Base-by-base conservation (phyloP, 805 yeast genomes). In the Ogataea naganishii region DNA sequence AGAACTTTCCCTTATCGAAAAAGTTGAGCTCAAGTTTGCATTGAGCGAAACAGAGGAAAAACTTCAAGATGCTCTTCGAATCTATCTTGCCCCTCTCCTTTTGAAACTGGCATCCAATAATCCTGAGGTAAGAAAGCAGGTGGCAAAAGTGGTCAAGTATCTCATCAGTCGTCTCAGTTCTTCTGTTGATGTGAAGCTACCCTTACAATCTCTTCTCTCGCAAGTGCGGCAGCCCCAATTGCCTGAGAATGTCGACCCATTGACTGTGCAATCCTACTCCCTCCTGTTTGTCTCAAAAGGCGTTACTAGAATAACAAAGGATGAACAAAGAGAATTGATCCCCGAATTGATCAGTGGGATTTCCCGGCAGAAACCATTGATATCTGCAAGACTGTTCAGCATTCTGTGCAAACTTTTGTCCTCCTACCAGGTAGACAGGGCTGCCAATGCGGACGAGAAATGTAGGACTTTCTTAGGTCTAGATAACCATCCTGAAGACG, bases 11-110 rank as follows among this genome's bases (percentile, higher is more conserved):
- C 56, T 82, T 33, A 66, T 83, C 22, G 75, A 77, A 44, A 80
- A 77, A 47, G 96, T 83, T 1, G 96, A 88, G 51, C 68, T 88
- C 28, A 62, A 84, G 23, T 63, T 89, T 13, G 89, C 94, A 1
- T 58, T 89, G 24, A 83, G 96, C 0, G 72, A 70, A 28, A 61
- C 77, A 0, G 80, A 78, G 27, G 64, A 55, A 3, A 80, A 80
- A 44, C 68, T 86, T 32, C 77, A 80, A 45, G 47, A 66, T 2
- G 56, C 77, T 5, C 49, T 92, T 23, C 62, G 64, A 8, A 53
- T 70, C 1, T 89, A 80, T 46, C 61, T 89, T 24, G 66, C 84
- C 1, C 96, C 98, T 1, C 48, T 89, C 17, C 56, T 89, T 20
- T 59, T 88, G 37, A 89, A 89, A 49, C 63, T 88, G 30, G 71